Percentiles rank a stretch among this genome's conserved stretches.
phyloP scores from a whole-genome alignment of 345 rosid genomes.

The Sonneratia alba region DNA sequence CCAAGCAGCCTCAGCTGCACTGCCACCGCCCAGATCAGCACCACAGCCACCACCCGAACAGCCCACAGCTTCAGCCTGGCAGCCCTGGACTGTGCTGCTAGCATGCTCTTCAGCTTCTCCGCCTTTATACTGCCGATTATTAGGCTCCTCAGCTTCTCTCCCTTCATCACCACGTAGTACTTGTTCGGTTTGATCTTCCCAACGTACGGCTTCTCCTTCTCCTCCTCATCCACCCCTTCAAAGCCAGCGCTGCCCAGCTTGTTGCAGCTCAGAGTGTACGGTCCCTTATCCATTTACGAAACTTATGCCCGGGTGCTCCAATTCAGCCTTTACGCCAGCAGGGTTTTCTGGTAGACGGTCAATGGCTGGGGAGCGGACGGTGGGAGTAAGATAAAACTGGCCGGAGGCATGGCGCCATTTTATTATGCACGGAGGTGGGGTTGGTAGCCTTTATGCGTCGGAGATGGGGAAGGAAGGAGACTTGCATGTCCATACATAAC shows the following conservation, averaged over 20 bases:
- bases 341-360: neutral
- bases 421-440: neutral
- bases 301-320: neutral
- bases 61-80: neutral
- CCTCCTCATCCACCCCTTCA: neutral
- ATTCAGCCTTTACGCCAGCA: neutral
- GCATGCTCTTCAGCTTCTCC: conserved; percentile 1
- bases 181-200: neutral
- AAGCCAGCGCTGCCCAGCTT: neutral
- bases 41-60: neutral
- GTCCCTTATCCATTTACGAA: neutral
- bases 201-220: conserved; percentile 1
- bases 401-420: neutral
- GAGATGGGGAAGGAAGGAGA: neutral
- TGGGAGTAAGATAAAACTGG: neutral
- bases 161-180: conserved; percentile 5
- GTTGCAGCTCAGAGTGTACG: neutral
- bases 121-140: neutral
- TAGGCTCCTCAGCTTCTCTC: conserved; percentile 1
- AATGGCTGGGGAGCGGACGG: neutral
- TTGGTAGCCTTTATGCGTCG: neutral
- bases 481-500: neutral
- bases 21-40: neutral
- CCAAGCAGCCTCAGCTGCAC: neutral
- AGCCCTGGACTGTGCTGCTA: neutral